phyloP scores from a whole-genome alignment of 1,284 basidiomycete species.

The Gastroboletus turbinatus region DNA sequence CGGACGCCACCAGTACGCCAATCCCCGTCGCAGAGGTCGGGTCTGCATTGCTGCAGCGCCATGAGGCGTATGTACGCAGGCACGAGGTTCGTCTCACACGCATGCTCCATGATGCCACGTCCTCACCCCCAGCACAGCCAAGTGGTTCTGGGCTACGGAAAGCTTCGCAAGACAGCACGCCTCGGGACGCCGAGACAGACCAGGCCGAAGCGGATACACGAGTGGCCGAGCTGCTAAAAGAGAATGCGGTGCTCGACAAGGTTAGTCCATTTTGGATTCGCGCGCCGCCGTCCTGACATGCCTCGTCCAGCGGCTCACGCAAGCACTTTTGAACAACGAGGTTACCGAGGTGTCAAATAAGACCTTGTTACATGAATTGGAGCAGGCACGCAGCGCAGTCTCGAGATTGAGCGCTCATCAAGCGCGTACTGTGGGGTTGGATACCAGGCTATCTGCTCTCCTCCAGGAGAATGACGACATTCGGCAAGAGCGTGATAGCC shows the following conservation, averaged over 20 bases:
- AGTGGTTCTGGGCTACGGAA: conserved; percentile 11
- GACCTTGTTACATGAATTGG: conserved; percentile 71
- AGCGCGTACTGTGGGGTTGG: conserved; percentile 69
- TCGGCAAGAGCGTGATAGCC: conserved; percentile 78
- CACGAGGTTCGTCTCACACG: conserved; percentile 53
- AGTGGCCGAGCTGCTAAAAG: conserved; percentile 47
- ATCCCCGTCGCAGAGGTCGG: conserved; percentile 71
- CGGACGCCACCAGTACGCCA: background rate
- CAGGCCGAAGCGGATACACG: conserved; percentile 32
- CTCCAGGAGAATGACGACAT: conserved; percentile 82
- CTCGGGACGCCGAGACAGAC: conserved; percentile 15
- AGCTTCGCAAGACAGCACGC: conserved; percentile 12
- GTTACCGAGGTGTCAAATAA: conserved; percentile 80
- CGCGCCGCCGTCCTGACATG: conserved; percentile 7
- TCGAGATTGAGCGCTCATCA: conserved; percentile 69
- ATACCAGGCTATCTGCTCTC: conserved; percentile 59
- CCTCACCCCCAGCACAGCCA: conserved; percentile 22
- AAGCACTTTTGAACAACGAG: conserved; percentile 81
- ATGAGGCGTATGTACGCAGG: conserved; percentile 81
- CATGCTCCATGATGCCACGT: conserved; percentile 5
- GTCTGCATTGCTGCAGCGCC: conserved; percentile 82
- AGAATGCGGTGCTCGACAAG: conserved; percentile 69
- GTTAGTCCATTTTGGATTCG: conserved; percentile 35
- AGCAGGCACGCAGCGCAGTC: conserved; percentile 71
- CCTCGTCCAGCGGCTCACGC: conserved; percentile 64